Evolutionary conservation across 1,139 yeast genomes (phyloP), one percentile per base, ranked within the genome.

Genomic region (Suhomyces maxii): DNA sequence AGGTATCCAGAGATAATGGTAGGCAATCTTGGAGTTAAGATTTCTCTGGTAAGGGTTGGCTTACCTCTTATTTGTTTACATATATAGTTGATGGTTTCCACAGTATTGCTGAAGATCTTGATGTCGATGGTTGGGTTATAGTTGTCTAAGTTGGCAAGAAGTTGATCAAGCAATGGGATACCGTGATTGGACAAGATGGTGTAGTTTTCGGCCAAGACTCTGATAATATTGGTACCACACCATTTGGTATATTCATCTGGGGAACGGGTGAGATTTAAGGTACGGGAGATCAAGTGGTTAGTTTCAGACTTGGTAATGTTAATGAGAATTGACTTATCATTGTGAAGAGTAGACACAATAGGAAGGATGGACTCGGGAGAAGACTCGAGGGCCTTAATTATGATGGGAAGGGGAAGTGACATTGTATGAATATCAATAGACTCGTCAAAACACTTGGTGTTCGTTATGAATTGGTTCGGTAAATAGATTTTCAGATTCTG

Each of bases 41-140:
- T 73, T 58, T 90, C 97, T 61, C 98, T 79, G 2, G 95, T 85
- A 41, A 91, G 72, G 1, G 91, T 83, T 1, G 96, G 89, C 59
- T 90, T 90, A 2, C 90, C 95, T 63, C 86, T 79, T 47, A 88
- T 84, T 39, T 73, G 68, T 37, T 71, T 66, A 56, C 85, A 79
- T 26, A 87, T 58, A 18, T 64, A 64, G 50, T 75, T 69, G 46
- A 80, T 63, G 28, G 84, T 75, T 44, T 74, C 78, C 41, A 78
- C 73, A 32, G 80, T 76, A 37, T 79, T 76, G 50, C 64, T 77
- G 56, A 79, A 74, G 46, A 73, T 69, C 40, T 68, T 73, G 53
- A 61, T 53, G 54, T 75, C 72, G 23, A 69, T 62, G 28, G 71
- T 68, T 10, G 66, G 69, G 53, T 75, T 76, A 32, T 73, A 73